Evolutionary conservation across 1,139 yeast genomes (phyloP).

Genomic region (Casaregolazyma lundiana): DNA sequence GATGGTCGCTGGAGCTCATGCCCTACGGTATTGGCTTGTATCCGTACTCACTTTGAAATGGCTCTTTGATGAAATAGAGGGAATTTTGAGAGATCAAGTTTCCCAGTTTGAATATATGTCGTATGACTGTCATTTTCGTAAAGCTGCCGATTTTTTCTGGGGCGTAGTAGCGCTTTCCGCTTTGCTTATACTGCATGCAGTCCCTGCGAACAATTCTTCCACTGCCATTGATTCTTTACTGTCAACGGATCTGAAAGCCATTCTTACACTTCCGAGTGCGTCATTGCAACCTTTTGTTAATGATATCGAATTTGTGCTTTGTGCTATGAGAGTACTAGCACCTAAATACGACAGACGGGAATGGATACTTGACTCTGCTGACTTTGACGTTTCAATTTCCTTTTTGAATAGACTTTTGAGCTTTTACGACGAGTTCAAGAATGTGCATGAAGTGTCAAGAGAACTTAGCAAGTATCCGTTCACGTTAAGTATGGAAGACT

Average conservation of each 20-base stretch:
- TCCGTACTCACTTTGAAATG: not conserved
- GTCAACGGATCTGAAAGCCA: not conserved
- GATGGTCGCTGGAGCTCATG: not conserved
- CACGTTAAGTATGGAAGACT: no score
- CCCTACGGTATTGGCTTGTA: conserved; percentile 3
- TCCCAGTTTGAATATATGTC: not conserved
- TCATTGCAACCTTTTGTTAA: not conserved
- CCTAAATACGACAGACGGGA: no score
- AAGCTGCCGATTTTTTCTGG: not conserved
- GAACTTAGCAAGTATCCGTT: no score
- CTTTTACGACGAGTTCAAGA: no score
- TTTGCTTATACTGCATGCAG: not conserved
- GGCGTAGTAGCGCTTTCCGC: not conserved
- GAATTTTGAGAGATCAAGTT: not conserved
- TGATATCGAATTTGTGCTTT: not conserved
- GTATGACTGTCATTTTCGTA: conserved; percentile 2
- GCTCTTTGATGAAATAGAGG: not conserved
- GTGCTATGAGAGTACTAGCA: not conserved
- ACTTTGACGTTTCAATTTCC: no score
- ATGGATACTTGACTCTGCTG: no score
- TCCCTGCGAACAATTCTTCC: not conserved
- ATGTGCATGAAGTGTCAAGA: no score
- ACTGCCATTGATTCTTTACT: not conserved
- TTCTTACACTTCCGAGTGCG: conserved; percentile 1
- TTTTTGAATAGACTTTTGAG: no score